Conservation (phyloP, 805 yeast species). For the Metschnikowia kunwiensis region DNA sequence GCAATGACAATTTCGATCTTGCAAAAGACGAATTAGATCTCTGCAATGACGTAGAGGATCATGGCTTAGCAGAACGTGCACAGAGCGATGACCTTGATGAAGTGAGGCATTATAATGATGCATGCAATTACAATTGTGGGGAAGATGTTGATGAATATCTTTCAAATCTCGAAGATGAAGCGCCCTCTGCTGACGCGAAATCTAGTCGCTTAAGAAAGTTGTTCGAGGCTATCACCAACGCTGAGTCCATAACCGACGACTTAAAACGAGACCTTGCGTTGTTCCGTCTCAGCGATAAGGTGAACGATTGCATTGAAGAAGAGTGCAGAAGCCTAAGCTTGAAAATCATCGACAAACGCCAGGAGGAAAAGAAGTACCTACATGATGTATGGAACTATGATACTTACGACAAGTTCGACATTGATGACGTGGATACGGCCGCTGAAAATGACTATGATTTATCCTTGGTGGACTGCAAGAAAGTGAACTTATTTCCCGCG, state of each 20-base stretch:
- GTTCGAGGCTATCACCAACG: conserved; percentile 33
- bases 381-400: conserved; percentile 40
- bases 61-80: conserved; percentile 24
- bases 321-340: conserved; percentile 32
- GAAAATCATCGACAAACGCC: conserved; percentile 33
- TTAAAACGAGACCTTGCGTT: conserved; percentile 35
- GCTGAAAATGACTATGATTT: conserved; percentile 32
- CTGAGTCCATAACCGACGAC: conserved; percentile 33
- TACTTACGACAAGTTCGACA: conserved; percentile 37
- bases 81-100: conserved; percentile 23
- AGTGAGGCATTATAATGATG: conserved; percentile 24
- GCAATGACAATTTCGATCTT: conserved; percentile 31
- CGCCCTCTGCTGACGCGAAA: conserved; percentile 7
- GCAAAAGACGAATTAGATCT: conserved; percentile 36
- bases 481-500: conserved; percentile 75
- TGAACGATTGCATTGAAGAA: conserved; percentile 29
- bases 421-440: conserved; percentile 28
- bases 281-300: conserved; percentile 31
- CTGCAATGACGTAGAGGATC: conserved; percentile 22
- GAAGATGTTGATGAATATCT: conserved; percentile 19
- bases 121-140: conserved; percentile 14
- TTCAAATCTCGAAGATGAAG: conserved; percentile 14
- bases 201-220: conserved; percentile 25
- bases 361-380: conserved; percentile 30
- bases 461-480: conserved; percentile 44